Conservation (phyloP, 179 eudicot species). For the Vitellaria paradoxa region DNA sequence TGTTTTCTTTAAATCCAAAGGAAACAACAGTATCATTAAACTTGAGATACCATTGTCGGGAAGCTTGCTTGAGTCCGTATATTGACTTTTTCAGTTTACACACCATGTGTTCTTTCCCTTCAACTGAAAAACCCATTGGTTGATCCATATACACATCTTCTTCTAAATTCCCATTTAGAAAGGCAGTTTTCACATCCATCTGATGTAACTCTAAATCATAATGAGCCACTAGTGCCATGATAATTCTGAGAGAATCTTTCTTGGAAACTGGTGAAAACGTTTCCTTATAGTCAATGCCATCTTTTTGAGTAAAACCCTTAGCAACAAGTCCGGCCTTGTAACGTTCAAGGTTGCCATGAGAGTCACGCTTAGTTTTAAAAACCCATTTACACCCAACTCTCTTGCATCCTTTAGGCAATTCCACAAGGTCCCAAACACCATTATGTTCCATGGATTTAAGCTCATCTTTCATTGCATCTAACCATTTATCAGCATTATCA, state of each 20-base stretch:
- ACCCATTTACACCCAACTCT: background rate
- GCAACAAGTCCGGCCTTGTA: too few species aligned
- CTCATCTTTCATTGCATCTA: background rate
- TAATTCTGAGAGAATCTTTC: constrained; percentile 2
- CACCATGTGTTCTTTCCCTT: background rate
- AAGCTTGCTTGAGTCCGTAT: constrained; percentile 1
- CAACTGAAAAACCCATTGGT: background rate
- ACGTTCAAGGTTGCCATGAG: background rate
- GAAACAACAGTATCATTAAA: background rate
- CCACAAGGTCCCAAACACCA: background rate
- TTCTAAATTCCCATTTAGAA: background rate
- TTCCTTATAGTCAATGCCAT: too few species aligned
- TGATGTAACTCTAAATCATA: constrained; percentile 6
- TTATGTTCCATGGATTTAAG: constrained; percentile 1
- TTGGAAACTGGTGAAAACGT: background rate
- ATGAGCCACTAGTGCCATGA: constrained; percentile 2
- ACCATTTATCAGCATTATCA: background rate
- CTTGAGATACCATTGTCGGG: constrained; percentile 2
- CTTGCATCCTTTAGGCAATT: background rate
- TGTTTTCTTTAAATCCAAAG: too few species aligned
- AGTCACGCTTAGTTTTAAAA: background rate
- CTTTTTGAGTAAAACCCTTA: too few species aligned
- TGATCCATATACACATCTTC: background rate
- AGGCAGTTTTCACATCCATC: background rate
- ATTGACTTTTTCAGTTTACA: constrained; percentile 1